A percentile compares a stretch with the other conserved stretches of the same genome.
phyloP scores from a whole-genome alignment of 148 eudicot species.

The Rhododendron ovatum region DNA sequence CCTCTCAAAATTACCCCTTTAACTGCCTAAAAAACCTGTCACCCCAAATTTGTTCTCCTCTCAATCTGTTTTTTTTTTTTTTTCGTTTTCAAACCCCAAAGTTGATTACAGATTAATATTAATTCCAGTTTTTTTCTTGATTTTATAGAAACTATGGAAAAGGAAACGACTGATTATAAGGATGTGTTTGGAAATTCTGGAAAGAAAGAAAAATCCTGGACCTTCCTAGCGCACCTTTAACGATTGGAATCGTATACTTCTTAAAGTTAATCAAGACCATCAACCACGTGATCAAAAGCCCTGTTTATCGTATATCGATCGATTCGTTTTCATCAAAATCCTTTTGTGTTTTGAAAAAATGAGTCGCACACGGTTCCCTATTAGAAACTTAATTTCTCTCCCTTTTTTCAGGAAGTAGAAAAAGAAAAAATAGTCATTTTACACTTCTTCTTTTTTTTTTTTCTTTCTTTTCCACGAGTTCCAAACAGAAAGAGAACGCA shows the following conservation, averaged over 20 bases:
- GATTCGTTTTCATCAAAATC: not conserved
- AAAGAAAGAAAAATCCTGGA: not conserved
- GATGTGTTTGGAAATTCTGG: not conserved
- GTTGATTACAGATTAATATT: too few species aligned
- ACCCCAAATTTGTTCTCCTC: too few species aligned
- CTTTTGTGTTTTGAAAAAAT: too few species aligned
- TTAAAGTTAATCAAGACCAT: not conserved
- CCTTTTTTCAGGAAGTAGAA: not conserved
- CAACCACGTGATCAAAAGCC: not conserved
- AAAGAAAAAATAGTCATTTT: too few species aligned
- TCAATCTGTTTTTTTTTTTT: too few species aligned
- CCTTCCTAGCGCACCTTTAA: not conserved
- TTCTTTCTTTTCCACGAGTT: not conserved
- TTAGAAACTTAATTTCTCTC: not conserved
- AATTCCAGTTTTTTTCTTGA: not conserved
- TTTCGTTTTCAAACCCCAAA: too few species aligned
- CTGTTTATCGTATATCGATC: not conserved
- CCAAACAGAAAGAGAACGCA: not conserved
- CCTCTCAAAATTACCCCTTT: too few species aligned
- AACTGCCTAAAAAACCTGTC: too few species aligned
- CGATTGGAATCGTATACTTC: not conserved
- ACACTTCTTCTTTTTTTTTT: too few species aligned
- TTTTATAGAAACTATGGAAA: not conserved
- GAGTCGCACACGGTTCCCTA: not conserved
- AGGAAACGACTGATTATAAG: not conserved